Evolutionary conservation across 345 rosid species (phyloP).

Genomic region (Lenwebbia sp.): DNA sequence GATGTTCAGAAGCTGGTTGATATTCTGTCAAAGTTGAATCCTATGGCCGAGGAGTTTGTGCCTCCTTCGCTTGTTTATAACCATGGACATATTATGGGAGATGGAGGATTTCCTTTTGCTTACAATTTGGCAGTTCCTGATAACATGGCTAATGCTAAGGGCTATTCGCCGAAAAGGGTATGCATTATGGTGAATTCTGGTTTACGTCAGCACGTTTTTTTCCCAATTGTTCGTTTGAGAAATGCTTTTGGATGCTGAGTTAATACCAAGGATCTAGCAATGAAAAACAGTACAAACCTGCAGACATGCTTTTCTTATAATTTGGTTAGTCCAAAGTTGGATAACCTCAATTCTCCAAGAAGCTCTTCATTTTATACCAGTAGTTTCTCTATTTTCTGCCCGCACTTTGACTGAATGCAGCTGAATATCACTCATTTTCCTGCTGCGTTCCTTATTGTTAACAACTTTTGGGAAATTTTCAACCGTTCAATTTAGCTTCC

Average conservation of each 20-base stretch:
- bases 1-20: constrained; percentile 71
- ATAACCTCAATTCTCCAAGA: not conserved
- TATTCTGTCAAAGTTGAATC: constrained; percentile 80
- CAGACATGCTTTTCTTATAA: not conserved
- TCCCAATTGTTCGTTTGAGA: not conserved
- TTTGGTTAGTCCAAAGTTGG: not conserved
- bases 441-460: not conserved
- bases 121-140: constrained; percentile 42
- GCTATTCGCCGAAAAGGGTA: constrained; percentile 64
- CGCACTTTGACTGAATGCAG: not conserved
- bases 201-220: not conserved
- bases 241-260: not conserved
- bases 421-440: not conserved
- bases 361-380: not conserved
- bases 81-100: constrained; percentile 23
- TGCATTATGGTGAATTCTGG: not conserved
- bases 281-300: not conserved
- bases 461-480: not conserved
- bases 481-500: not conserved
- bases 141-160: constrained; percentile 35
- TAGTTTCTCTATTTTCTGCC: not conserved
- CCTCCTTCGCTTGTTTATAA: constrained; percentile 53
- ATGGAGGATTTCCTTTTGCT: constrained; percentile 43
- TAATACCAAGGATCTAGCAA: not conserved
- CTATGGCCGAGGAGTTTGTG: constrained; percentile 94